Evolutionary conservation across 306 rosid genomes (phyloP).

Genomic region (Nissolia schottii): DNA sequence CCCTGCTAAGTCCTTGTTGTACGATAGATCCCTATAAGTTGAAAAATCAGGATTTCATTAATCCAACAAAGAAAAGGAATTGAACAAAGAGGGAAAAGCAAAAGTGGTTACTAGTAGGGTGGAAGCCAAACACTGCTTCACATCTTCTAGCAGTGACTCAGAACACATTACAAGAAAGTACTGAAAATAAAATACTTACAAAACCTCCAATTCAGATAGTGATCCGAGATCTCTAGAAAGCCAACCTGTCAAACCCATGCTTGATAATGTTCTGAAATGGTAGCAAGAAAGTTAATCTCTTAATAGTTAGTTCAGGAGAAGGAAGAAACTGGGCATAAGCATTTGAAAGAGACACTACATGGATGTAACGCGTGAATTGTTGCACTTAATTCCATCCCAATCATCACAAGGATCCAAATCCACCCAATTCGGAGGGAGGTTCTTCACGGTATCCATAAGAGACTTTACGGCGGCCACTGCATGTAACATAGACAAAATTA

Average conservation of each 20-base stretch:
- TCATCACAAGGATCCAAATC: constrained; percentile 39
- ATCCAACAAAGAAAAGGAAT: not conserved
- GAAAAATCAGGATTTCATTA: not conserved
- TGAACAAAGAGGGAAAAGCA: not conserved
- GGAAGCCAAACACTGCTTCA: not conserved
- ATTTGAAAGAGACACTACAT: constrained; percentile 33
- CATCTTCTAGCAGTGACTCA: not conserved
- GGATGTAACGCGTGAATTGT: constrained; percentile 36
- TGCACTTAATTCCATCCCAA: constrained; percentile 52
- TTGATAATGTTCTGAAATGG: constrained; percentile 35
- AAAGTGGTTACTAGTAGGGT: not conserved
- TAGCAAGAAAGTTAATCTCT: not conserved
- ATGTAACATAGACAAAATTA: not conserved
- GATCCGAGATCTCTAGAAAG: constrained; percentile 43
- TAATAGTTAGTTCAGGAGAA: not conserved
- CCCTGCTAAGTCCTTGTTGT: constrained; percentile 46
- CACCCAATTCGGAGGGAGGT: constrained; percentile 39
- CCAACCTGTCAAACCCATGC: constrained; percentile 32
- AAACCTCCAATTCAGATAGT: constrained; percentile 35
- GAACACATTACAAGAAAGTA: not conserved
- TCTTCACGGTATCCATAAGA: constrained; percentile 26
- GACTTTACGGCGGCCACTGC: constrained; percentile 36
- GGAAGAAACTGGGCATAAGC: not conserved
- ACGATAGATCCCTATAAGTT: constrained; percentile 45
- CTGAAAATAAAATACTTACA: constrained; percentile 29